These are phyloP conservation scores for Agaricus blazei DNA, from an alignment of 768 basidiomycete genomes.

Conservation along the genomic window DNA sequence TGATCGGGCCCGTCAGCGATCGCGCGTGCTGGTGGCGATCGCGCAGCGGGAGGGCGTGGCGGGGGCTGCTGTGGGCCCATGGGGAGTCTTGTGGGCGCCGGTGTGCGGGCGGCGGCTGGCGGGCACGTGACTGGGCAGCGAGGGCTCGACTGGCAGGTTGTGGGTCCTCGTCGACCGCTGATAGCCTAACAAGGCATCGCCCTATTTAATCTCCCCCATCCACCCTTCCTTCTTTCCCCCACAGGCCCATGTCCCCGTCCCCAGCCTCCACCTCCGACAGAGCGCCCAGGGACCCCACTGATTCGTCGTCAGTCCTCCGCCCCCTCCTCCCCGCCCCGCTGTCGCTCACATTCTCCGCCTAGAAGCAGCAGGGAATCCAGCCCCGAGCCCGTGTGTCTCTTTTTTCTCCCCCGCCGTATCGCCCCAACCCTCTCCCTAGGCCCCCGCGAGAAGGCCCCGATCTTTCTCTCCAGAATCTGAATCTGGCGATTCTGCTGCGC, in stretches of 20 bases:
- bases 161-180: constrained; percentile 7
- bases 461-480: constrained; percentile 50
- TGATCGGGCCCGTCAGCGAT: neutral
- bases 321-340: neutral
- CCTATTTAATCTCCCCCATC: neutral
- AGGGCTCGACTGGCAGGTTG: neutral
- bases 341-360: constrained; percentile 5
- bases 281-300: constrained; percentile 12
- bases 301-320: constrained; percentile 27
- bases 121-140: constrained; percentile 9
- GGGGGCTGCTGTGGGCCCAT: too few relatives aligned
- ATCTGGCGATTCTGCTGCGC: constrained; percentile 26
- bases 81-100: constrained; percentile 7
- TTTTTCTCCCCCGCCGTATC: neutral
- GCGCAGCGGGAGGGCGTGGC: too few relatives aligned
- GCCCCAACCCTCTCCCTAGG: constrained; percentile 16
- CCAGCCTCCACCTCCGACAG: neutral
- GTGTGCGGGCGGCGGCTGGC: neutral
- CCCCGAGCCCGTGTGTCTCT: constrained; percentile 37
- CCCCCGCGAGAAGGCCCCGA: constrained; percentile 32
- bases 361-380: constrained; percentile 60
- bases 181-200: constrained; percentile 4
- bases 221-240: neutral
- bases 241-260: constrained; percentile 7
- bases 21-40: neutral